phyloP scores from a whole-genome alignment of 129 eudicot genomes.

The Lactuca saligna region DNA sequence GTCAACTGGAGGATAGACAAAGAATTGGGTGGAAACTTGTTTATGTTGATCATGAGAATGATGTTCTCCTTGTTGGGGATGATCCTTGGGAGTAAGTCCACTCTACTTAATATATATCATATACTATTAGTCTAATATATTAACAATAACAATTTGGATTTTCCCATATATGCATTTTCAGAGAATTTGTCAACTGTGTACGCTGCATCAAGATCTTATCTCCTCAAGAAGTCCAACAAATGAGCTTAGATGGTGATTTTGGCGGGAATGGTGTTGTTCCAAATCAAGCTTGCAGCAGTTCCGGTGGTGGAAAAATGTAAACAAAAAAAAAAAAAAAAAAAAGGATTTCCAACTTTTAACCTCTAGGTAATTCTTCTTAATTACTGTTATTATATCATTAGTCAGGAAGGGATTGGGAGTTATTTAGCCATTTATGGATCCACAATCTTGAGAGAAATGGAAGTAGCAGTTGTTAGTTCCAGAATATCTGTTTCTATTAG shows the following conservation, averaged over 20 bases:
- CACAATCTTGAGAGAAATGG: not conserved
- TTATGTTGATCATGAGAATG: conserved; percentile 89
- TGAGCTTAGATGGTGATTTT: conserved; percentile 95
- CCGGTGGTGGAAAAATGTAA: conserved; percentile 77
- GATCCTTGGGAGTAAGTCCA: conserved; percentile 98
- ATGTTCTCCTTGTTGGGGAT: conserved; percentile 91
- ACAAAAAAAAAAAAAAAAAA: not conserved
- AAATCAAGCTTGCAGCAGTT: conserved; percentile 92
- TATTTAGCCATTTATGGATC: conserved; percentile 23
- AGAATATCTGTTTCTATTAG: conserved; percentile 20
- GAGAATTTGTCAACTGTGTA: conserved; percentile 89
- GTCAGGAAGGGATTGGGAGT: conserved; percentile 15
- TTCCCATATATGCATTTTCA: conserved; percentile 24
- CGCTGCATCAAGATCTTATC: conserved; percentile 89
- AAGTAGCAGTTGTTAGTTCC: conserved; percentile 17
- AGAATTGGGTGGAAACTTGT: conserved; percentile 93
- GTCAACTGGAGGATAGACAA: conserved; percentile 81
- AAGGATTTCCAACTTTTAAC: conserved; percentile 15
- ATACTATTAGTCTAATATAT: not conserved
- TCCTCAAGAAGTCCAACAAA: conserved; percentile 89
- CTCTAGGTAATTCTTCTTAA: conserved; percentile 22
- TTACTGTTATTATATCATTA: conserved; percentile 4
- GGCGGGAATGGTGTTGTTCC: conserved; percentile 64
- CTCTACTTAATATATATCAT: not conserved
- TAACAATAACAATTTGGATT: not conserved